Base-by-base conservation (phyloP, 257 asterid genomes). In the Oldenlandia corymbosa region DNA sequence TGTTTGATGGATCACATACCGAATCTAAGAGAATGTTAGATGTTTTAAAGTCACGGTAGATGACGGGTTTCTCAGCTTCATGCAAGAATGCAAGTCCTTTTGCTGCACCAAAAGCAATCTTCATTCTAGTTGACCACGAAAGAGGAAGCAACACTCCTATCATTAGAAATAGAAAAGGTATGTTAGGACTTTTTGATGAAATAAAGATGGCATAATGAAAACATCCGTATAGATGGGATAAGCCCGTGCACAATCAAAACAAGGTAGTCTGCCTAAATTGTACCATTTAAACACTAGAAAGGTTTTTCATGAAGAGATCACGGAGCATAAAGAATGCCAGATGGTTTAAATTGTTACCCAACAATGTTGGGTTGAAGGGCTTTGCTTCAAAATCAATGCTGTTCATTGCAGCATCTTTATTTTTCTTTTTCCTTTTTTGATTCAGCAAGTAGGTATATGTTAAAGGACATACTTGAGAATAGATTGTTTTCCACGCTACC, bases 51-150 rank as follows among this genome's bases (percentile, higher is more conserved):
- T 90, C 97, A 2, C 97, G 92, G 58, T 90, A 90, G 73, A 90
- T 90, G 69, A 90, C 96, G 7, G 95, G 97, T 31, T 87, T 87
- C 76, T 90, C 87, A 9, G 97, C 94, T 52, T 87, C 97, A 48
- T 90, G 97, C 58, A 90, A 83, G 69, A 87, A 90, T 23, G 97
- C 87, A 27, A 90, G 97, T 28, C 97, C 97, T 74, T 85, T 87
- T 24, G 97, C 97, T 28, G 96, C 95, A 34, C 95, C 97, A 42
- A 77, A 75, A 4, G 93, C 92, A 49, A 90, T 85, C 86, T 87
- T 90, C 97, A 90, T 85, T 78, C 97, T 78, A 39, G 71, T 84
- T 49, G 84, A 79, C 97, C 97, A 90, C 10, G 96, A 79, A 80
- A 87, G 88, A 41, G 97, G 97, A 68, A 84, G 93, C 81, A 84